Evolutionary conservation across 2,329 filamentous ascomycete species (phyloP), one percentile per base, ranked within the genome.

Genomic region (Nemania sp.): DNA sequence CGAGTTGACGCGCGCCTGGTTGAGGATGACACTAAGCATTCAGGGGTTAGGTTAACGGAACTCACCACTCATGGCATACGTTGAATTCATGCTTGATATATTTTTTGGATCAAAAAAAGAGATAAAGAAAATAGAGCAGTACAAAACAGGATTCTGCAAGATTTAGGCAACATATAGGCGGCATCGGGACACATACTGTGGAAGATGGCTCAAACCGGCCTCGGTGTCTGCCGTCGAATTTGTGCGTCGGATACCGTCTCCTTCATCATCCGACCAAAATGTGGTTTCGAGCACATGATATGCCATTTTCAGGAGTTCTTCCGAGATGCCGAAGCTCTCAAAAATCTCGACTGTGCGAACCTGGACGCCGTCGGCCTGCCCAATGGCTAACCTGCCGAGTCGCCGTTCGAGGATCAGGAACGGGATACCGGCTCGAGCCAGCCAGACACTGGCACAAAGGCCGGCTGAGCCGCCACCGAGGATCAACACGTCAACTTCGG

Each of bases 291-390:
- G 78, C 11, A 88, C 83, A 73, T 89, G 88, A 62, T 86, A 89
- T 0, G 87, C 82, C 66, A 89, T 87, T 38, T 82, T 81, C 32
- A 89, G 80, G 29, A 90, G 79, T 20, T 83, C 79, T 53, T 87
- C 86, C 1, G 83, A 81, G 3, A 90, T 81, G 0, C 82, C 85
- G 35, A 89, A 87, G 52, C 85, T 87, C 72, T 90, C 87, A 58
- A 89, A 88, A 24, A 90, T 83, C 75, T 90, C 88, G 15, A 89
- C 86, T 0, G 87, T 88, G 1, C 87, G 86, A 64, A 84, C 86
- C 76, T 89, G 87, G 20, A 89, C 85, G 1, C 88, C 87, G 67
- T 92, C 89, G 15, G 89, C 90, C 77, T 91, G 88, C 2, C 89
- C 89, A 53, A 84, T 81, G 47, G 81, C 73, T 57, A 91, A 80